phyloP scores from a whole-genome alignment of 495 filamentous ascomycete genomes.

The Collariella sp. region DNA sequence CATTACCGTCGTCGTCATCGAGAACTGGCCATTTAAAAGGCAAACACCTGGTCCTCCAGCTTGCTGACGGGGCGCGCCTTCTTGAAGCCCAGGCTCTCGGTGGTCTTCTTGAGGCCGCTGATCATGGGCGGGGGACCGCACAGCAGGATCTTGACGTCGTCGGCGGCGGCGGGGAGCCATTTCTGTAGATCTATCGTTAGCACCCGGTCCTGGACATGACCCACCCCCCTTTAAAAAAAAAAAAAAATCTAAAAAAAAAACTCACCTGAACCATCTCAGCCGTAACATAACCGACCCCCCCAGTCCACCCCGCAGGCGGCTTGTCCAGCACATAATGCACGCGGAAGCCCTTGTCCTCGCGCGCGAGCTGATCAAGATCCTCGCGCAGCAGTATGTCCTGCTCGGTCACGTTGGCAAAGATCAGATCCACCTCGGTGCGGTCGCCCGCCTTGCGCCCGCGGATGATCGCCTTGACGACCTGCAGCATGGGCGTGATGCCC shows the following conservation, averaged over 20 bases:
- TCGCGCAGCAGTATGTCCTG: slow-evolving; percentile 91
- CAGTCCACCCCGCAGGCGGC: slow-evolving; percentile 81
- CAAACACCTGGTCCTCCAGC: slow-evolving; percentile 95
- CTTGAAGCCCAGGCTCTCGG: slow-evolving; percentile 77
- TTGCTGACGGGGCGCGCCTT: slow-evolving; percentile 93
- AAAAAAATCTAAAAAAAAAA: neutral
- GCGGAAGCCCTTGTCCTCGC: slow-evolving; percentile 68
- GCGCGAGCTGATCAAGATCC: slow-evolving; percentile 70
- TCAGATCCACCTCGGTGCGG: slow-evolving; percentile 79
- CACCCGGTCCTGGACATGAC: neutral
- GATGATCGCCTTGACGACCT: slow-evolving; percentile 85
- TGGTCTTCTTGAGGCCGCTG: slow-evolving; percentile 92
- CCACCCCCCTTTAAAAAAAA: neutral
- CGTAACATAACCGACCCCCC: slow-evolving; percentile 88
- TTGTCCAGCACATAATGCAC: slow-evolving; percentile 96
- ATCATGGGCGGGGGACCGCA: slow-evolving; percentile 97
- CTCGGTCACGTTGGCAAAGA: slow-evolving; percentile 91
- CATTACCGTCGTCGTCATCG: neutral
- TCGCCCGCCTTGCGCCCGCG: slow-evolving; percentile 72
- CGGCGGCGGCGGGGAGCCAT: slow-evolving; percentile 71
- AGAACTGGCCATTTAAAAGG: slow-evolving; percentile 56
- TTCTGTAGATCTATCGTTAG: slow-evolving; percentile 33
- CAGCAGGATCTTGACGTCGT: slow-evolving; percentile 89
- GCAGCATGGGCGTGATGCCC: slow-evolving; percentile 96
- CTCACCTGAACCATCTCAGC: slow-evolving; percentile 89